Conservation (phyloP, 176 grass and related monocot species). For the Carex cristatella region DNA sequence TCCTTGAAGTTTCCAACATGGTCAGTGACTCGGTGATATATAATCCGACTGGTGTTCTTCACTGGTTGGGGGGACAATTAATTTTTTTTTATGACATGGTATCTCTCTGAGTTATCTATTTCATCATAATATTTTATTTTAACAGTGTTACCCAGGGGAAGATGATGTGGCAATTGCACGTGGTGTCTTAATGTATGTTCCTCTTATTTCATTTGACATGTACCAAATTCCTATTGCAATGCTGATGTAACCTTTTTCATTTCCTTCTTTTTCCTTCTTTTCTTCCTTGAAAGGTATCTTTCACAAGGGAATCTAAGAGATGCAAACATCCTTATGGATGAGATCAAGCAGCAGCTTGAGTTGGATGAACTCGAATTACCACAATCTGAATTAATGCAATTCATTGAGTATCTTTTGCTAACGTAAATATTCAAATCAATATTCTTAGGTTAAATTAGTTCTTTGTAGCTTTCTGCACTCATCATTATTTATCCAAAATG, state of each 20-base stretch:
- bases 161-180: slow-evolving; percentile 94
- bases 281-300: slow-evolving; percentile 57
- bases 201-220: background rate
- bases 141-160: slow-evolving; percentile 96
- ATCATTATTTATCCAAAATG: slow-evolving; percentile 16
- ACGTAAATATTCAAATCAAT: slow-evolving; percentile 52
- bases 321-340: slow-evolving; percentile 88
- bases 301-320: slow-evolving; percentile 92
- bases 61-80: background rate
- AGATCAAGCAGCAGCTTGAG: slow-evolving; percentile 66
- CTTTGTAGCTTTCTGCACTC: slow-evolving; percentile 19
- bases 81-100: background rate
- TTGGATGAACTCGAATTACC: slow-evolving; percentile 61
- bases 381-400: slow-evolving; percentile 60
- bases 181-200: slow-evolving; percentile 76
- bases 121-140: background rate
- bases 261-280: background rate
- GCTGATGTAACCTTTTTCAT: background rate
- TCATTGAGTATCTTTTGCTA: slow-evolving; percentile 72
- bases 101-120: slow-evolving; percentile 14
- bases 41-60: background rate
- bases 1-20: background rate
- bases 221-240: background rate
- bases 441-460: slow-evolving; percentile 1
- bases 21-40: background rate